Conservation (phyloP, 1,284 basidiomycete species). For the Anthracocystis walkeri region DNA sequence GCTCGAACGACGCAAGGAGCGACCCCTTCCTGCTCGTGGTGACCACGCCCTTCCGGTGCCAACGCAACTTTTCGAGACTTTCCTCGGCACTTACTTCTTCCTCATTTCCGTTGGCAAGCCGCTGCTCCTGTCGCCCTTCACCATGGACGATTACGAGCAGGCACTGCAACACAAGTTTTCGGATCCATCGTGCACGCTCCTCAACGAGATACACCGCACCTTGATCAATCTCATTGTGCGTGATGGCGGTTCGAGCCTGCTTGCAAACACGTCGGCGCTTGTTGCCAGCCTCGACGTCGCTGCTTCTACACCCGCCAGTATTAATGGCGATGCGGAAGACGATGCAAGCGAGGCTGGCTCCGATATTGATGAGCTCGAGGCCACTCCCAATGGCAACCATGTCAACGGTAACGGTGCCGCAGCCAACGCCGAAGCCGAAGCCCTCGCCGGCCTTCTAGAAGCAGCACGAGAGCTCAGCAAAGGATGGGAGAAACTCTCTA, state of each 20-base stretch:
- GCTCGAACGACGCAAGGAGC: constrained; percentile 55
- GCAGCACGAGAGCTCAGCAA: constrained; percentile 47
- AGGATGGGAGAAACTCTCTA: constrained; percentile 59
- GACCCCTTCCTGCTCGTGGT: constrained; percentile 78
- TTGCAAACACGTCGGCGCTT: constrained; percentile 18
- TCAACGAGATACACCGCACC: constrained; percentile 88
- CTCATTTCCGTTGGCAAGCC: constrained; percentile 89
- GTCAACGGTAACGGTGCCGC: constrained; percentile 23
- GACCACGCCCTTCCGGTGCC: constrained; percentile 83
- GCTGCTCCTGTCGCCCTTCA: constrained; percentile 87
- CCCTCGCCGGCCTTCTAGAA: constrained; percentile 43
- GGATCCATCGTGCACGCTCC: constrained; percentile 80
- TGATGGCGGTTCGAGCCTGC: constrained; percentile 74
- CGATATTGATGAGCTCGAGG: constrained; percentile 44
- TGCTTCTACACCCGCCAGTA: constrained; percentile 48
- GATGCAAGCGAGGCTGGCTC: constrained; percentile 41
- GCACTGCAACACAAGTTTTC: constrained; percentile 81
- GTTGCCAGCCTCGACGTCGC: constrained; percentile 19
- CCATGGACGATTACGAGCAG: constrained; percentile 91
- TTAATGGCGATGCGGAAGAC: constrained; percentile 67
- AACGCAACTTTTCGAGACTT: constrained; percentile 80
- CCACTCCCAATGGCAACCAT: constrained; percentile 17
- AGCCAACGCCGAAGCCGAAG: constrained; percentile 37
- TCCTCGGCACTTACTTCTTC: constrained; percentile 92
- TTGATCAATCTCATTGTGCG: constrained; percentile 86